These are phyloP conservation scores for Kazachstania sp. DNA, from an alignment of 1,139 yeast species.

Conservation along the genomic window DNA sequence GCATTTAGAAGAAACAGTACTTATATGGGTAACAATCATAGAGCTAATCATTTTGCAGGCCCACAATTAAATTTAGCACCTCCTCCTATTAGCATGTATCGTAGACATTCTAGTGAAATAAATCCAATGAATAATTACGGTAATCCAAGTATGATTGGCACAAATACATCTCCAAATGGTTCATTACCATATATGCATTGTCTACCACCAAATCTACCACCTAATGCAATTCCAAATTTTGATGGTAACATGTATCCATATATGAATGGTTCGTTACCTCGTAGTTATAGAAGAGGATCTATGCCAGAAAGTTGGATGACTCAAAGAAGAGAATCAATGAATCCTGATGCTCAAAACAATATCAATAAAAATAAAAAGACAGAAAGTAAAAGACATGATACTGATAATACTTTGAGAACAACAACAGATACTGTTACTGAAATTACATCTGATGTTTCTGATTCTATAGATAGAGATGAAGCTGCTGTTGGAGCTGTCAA, in stretches of 20 bases:
- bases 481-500: slow-evolving; percentile 7
- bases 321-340: slow-evolving; percentile 2
- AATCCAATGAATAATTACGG: slow-evolving; percentile 1
- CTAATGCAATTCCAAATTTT: slow-evolving; percentile 10
- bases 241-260: slow-evolving; percentile 14
- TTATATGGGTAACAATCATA: slow-evolving; percentile 10
- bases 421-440: slow-evolving; percentile 8
- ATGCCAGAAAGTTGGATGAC: slow-evolving; percentile 12
- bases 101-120: slow-evolving; percentile 33
- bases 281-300: slow-evolving; percentile 16
- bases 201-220: slow-evolving; percentile 11
- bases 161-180: slow-evolving; percentile 1
- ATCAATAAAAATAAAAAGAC: background rate
- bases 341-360: background rate
- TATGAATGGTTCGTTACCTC: slow-evolving; percentile 7
- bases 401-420: background rate
- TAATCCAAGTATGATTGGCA: background rate
- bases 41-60: slow-evolving; percentile 18
- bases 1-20: slow-evolving; percentile 10
- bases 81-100: slow-evolving; percentile 57
- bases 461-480: slow-evolving; percentile 11
- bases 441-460: slow-evolving; percentile 17
- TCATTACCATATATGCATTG: slow-evolving; percentile 11
- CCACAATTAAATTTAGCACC: slow-evolving; percentile 56
- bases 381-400: background rate